Evolutionary conservation across 2,329 filamentous ascomycete species (phyloP).

Genomic region (Orbilia ellipsospora): DNA sequence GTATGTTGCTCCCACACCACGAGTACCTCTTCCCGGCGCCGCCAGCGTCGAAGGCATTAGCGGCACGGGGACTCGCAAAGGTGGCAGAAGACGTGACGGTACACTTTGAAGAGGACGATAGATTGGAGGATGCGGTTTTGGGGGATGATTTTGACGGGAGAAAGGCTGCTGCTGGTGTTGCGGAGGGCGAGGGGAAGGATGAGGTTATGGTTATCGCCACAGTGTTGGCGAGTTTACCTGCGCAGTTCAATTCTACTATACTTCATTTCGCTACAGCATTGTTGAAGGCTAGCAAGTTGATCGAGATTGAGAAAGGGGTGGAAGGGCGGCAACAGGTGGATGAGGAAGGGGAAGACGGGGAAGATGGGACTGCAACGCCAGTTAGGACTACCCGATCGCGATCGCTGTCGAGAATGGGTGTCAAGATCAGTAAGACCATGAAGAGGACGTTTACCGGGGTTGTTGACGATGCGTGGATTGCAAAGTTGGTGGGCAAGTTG

Average conservation of each 20-base stretch:
- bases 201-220: conserved; percentile 64
- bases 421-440: conserved; percentile 65
- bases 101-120: conserved; percentile 60
- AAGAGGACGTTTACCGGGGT: conserved; percentile 65
- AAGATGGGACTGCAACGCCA: neutral
- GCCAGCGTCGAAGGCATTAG: conserved; percentile 61
- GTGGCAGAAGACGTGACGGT: conserved; percentile 44
- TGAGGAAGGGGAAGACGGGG: conserved; percentile 8
- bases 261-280: conserved; percentile 69
- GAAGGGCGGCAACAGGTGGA: neutral
- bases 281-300: conserved; percentile 70
- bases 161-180: conserved; percentile 9
- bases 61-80: conserved; percentile 9
- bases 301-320: conserved; percentile 67
- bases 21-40: conserved; percentile 67
- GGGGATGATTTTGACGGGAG: conserved; percentile 47
- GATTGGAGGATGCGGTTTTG: conserved; percentile 36
- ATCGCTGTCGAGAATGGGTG: conserved; percentile 58
- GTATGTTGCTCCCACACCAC: conserved; percentile 68
- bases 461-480: conserved; percentile 69
- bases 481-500: conserved; percentile 67
- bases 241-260: conserved; percentile 67
- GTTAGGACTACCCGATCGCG: conserved; percentile 53
- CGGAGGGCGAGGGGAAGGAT: conserved; percentile 64
- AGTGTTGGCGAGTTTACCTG: conserved; percentile 66